These are phyloP conservation scores for Paecilomyces sp. DNA, from an alignment of 2,329 filamentous ascomycete species.

Conservation along the genomic window DNA sequence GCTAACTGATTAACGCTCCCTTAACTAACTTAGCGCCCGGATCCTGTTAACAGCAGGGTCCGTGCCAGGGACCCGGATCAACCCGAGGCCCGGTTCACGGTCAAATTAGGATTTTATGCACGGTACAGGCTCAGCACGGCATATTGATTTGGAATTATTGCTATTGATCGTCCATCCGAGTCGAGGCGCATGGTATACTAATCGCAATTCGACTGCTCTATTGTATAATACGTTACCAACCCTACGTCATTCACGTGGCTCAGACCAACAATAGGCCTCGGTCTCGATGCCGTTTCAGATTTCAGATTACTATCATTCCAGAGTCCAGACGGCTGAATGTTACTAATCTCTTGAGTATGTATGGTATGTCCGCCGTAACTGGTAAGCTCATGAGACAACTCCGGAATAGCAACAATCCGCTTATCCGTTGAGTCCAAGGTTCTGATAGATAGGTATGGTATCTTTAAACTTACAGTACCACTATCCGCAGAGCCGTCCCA, in stretches of 20 bases:
- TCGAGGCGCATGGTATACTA: not conserved
- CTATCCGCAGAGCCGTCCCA: too few species aligned
- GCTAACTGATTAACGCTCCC: too few species aligned
- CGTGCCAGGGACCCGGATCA: too few species aligned
- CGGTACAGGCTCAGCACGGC: not conserved
- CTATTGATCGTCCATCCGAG: not conserved
- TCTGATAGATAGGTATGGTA: not conserved
- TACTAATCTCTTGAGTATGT: not conserved
- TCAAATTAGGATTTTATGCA: not conserved
- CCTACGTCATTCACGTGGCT: not conserved
- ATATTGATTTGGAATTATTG: not conserved
- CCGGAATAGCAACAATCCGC: not conserved
- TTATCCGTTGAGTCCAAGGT: not conserved
- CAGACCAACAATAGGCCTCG: not conserved
- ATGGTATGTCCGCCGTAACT: not conserved
- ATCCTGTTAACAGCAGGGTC: not conserved
- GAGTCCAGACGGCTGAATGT: not conserved
- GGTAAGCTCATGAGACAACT: not conserved
- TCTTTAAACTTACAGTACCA: too few species aligned
- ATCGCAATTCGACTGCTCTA: not conserved
- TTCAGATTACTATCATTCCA: not conserved
- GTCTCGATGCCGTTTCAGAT: not conserved
- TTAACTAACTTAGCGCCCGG: not conserved
- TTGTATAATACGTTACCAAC: not conserved
- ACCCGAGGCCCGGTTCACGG: too few species aligned